Base-by-base conservation (phyloP, 495 filamentous ascomycete genomes). In the Cairneyella variabilis region DNA sequence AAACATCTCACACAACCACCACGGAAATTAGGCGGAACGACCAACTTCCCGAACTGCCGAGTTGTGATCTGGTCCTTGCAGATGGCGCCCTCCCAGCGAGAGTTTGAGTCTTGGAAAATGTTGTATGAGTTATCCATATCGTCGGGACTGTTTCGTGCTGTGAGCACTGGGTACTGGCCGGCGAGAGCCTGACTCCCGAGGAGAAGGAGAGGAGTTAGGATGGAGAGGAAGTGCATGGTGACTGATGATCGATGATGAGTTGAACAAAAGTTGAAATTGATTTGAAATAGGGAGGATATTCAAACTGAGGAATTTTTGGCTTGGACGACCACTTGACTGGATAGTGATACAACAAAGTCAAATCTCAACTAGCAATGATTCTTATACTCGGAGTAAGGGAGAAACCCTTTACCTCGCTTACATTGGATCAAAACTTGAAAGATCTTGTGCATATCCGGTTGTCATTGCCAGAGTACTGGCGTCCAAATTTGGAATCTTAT, bases 201-300 rank as follows among this genome's bases (percentile, higher is more conserved):
- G 36, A 38, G 36, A 17, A 38, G 12, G 36, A 4, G 4, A 7
- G 36, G 12, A 16, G 36, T n/a, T 38, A 21, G 2, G 22, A 25
- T 2, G 20, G 36, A 26, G 11, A 34, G 39, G 48, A 40, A 41
- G 9, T 40, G 48, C 48, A 51, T 51, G 10, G 14, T 51, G 32
- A 32, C 34, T 51, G 48, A 40, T 25, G n/a, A n/a, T n/a, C n/a
- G n/a, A n/a, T n/a, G n/a, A n/a, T n/a, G n/a, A n/a, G n/a, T n/a
- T n/a, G n/a, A n/a, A n/a, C n/a, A n/a, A n/a, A n/a, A n/a, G n/a
- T n/a, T n/a, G n/a, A n/a, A n/a, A 26, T 40, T 40, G 36, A 10
- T 34, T 16, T 25, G 4, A 37, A 16, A 7, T 10, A 25, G 18
- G 3, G 28, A 48, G 8, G 11, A 37, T 36, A 6, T 38, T 16